Conservation (phyloP, 306 rosid genomes). For the Canavalia gladiata region DNA sequence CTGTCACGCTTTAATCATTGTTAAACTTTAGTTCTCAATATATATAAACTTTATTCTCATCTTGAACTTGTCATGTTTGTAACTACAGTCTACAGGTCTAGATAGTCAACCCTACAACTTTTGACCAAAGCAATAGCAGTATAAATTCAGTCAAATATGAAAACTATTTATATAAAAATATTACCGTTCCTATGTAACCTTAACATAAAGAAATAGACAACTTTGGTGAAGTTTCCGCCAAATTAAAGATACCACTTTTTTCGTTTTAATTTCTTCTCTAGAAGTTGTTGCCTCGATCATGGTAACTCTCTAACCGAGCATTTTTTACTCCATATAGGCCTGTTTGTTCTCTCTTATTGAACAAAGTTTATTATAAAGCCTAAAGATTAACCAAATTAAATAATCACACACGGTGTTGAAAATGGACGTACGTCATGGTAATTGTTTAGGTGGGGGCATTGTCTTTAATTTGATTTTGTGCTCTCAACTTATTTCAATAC, state of each 20-base stretch:
- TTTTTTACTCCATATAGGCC: neutral
- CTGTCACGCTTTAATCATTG: slow-evolving; percentile 39
- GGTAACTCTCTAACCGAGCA: neutral
- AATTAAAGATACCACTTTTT: neutral
- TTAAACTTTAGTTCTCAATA: neutral
- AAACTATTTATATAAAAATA: neutral
- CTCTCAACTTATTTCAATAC: neutral
- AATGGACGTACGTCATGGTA: slow-evolving; percentile 22
- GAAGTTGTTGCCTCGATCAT: slow-evolving; percentile 26
- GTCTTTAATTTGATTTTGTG: slow-evolving; percentile 20
- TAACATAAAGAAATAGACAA: slow-evolving; percentile 28
- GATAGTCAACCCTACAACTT: slow-evolving; percentile 50
- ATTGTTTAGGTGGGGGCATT: slow-evolving; percentile 19
- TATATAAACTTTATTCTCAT: neutral
- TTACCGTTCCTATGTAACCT: neutral
- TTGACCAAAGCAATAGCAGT: slow-evolving; percentile 45
- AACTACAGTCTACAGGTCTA: slow-evolving; percentile 38
- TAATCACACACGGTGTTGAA: neutral
- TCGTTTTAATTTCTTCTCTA: neutral
- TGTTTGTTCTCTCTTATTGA: neutral
- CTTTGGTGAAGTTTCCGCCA: slow-evolving; percentile 8
- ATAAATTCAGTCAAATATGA: neutral
- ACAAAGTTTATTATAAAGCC: slow-evolving; percentile 13
- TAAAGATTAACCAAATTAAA: slow-evolving; percentile 11
- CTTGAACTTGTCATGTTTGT: slow-evolving; percentile 29